Evolutionary conservation across 805 yeast species (phyloP), one percentile per base, ranked within the genome.

Genomic region (Candida patagonica): DNA sequence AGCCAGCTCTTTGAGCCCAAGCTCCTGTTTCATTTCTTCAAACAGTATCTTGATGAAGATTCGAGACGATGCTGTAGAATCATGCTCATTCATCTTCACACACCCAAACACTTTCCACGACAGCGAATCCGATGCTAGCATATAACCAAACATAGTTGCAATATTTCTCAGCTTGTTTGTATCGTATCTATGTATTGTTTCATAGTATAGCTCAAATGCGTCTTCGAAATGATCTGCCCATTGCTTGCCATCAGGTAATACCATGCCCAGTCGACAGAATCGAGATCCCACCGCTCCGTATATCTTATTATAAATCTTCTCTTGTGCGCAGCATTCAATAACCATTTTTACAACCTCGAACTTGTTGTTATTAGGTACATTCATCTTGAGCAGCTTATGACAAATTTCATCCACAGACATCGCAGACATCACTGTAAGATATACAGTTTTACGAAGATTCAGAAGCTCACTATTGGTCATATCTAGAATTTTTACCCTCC

Each of bases 321-420:
- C 95, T 52, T 88, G 94, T 0, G 86, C 73, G 57, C 95, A 81
- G 44, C 89, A 76, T 56, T 80, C 81, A 10, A 85, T 65, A 4
- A 89, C 61, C 74, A 83, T 81, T 48, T 81, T 87, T 6, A 74
- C 76, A 10, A 85, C 66, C 48, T 73, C 71, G 4, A 59, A 59
- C 48, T 78, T 74, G 33, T 72, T 66, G 8, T 46, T 50, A 10
- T 36, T 38, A 1, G 67, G 62, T 6, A 58, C 47, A 4, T 54
- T 45, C 9, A 83, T 52, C 52, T 71, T 73, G 30, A 83, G 50
- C 5, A 92, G 61, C 57, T 88, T 88, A 57, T 88, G 97, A 1
- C 85, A 87, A 0, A 95, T 89, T 64, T 92, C 98, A 49, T 85
- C 95, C 4, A 88, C 77, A 0, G 94, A 79, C 79, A 89, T 74